Conservation (phyloP, 192 early-diverging fungal genomes). For the Backusella luteola region DNA sequence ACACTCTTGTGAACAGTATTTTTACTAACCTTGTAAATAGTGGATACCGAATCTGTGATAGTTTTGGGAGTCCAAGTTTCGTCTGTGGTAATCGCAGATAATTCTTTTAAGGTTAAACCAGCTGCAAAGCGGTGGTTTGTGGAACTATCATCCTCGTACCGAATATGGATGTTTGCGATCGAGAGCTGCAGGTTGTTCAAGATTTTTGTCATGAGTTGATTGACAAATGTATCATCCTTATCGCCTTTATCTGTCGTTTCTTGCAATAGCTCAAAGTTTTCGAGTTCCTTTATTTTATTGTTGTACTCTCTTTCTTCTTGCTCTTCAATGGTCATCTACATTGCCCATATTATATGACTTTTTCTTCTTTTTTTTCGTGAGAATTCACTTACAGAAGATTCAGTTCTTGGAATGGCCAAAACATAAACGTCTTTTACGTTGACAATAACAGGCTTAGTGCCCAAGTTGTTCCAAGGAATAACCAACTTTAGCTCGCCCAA, state of each 20-base stretch:
- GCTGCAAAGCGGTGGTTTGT: constrained; percentile 69
- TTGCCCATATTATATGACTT: neutral
- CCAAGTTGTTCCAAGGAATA: constrained; percentile 90
- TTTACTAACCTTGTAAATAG: constrained; percentile 63
- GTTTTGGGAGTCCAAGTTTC: constrained; percentile 68
- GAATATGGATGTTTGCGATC: constrained; percentile 83
- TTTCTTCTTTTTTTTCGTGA: neutral
- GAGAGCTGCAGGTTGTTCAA: constrained; percentile 85
- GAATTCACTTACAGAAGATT: constrained; percentile 47
- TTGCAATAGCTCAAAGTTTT: constrained; percentile 53
- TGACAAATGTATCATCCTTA: constrained; percentile 62
- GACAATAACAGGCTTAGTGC: constrained; percentile 78
- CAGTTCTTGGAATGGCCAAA: constrained; percentile 65
- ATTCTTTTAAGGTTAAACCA: constrained; percentile 74
- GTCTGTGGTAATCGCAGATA: constrained; percentile 81
- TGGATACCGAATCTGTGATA: constrained; percentile 59
- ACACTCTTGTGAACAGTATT: neutral
- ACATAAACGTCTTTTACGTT: constrained; percentile 74
- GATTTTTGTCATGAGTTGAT: constrained; percentile 77
- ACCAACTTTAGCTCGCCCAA: constrained; percentile 76
- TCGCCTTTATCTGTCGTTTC: constrained; percentile 20
- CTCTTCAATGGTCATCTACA: constrained; percentile 40
- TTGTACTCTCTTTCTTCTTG: constrained; percentile 69
- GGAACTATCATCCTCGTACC: constrained; percentile 79
- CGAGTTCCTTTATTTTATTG: constrained; percentile 67